Evolutionary conservation across 2,329 filamentous ascomycete genomes (phyloP).

Genomic region (Neodidymelliopsis sp.): DNA sequence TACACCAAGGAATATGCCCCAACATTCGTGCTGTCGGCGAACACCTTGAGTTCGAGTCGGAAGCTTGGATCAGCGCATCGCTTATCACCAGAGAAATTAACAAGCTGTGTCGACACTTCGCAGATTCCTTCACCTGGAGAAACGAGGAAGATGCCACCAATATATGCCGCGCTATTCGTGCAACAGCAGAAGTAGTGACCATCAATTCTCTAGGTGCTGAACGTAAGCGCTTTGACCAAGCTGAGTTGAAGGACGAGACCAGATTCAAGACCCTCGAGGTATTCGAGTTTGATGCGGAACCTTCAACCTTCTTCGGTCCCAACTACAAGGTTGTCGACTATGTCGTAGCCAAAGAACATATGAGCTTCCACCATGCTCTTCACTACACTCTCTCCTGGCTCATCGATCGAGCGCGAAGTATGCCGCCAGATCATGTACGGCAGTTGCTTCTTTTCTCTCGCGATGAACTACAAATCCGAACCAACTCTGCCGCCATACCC

Average conservation of each 20-base stretch:
- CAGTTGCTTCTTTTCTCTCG: constrained; percentile 75
- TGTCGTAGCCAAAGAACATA: constrained; percentile 84
- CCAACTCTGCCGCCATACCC: constrained; percentile 65
- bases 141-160: constrained; percentile 69
- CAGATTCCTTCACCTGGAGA: constrained; percentile 80
- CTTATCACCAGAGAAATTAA: constrained; percentile 96
- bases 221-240: constrained; percentile 80
- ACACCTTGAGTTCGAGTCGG: constrained; percentile 97
- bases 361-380: constrained; percentile 96
- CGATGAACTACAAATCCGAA: constrained; percentile 71
- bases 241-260: constrained; percentile 86
- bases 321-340: constrained; percentile 76
- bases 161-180: constrained; percentile 75
- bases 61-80: constrained; percentile 96
- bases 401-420: constrained; percentile 83
- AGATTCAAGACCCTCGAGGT: constrained; percentile 79
- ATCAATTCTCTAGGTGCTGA: constrained; percentile 91
- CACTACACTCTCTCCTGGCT: constrained; percentile 98
- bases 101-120: constrained; percentile 84
- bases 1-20: constrained; percentile 96
- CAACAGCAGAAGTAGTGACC: constrained; percentile 83
- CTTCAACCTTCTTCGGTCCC: constrained; percentile 41
- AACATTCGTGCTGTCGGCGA: constrained; percentile 92
- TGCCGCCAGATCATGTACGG: constrained; percentile 72
- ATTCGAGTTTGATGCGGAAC: constrained; percentile 76